Percentiles rank a stretch among this genome's conserved stretches.
These are phyloP conservation scores for Leishmania tarentolae DNA, from an alignment of 208 protist species.

Conservation along the genomic window DNA sequence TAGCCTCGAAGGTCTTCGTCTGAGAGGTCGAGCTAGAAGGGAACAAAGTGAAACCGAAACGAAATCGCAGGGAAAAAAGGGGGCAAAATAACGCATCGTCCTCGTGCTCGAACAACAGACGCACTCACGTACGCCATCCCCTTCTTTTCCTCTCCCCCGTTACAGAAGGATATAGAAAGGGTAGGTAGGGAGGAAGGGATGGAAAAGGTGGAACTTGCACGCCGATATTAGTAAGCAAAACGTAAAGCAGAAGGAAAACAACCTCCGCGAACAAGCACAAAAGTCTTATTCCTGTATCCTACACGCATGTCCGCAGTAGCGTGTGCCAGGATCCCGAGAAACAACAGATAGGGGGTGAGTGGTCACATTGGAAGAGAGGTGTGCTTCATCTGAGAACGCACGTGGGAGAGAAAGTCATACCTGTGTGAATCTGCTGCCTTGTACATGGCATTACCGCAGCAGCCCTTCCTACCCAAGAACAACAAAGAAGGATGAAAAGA, in stretches of 20 bases:
- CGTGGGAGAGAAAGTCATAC: constrained; percentile 8
- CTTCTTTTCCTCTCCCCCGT: neutral
- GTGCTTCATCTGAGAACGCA: neutral
- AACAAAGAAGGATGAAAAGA: neutral
- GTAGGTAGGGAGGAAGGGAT: neutral
- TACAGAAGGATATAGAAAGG: neutral
- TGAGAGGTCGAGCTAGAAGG: neutral
- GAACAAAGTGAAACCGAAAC: neutral
- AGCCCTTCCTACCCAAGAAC: neutral
- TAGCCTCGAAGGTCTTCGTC: neutral
- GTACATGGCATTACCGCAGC: neutral
- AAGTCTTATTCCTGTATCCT: neutral
- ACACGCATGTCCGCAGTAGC: neutral
- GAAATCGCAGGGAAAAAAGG: neutral
- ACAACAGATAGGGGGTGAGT: neutral
- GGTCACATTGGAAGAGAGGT: neutral
- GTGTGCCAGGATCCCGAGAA: neutral
- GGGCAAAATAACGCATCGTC: neutral
- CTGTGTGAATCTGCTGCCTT: constrained; percentile 4
- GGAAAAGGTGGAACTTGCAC: neutral
- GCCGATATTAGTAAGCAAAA: neutral
- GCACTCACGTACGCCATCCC: neutral
- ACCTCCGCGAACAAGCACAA: neutral
- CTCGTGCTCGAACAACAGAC: constrained; percentile 3
- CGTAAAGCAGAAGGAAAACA: neutral